Evolutionary conservation across 2,329 filamentous ascomycete species (phyloP), one percentile per base, ranked within the genome.

Genomic region (Colletotrichum higginsianum): DNA sequence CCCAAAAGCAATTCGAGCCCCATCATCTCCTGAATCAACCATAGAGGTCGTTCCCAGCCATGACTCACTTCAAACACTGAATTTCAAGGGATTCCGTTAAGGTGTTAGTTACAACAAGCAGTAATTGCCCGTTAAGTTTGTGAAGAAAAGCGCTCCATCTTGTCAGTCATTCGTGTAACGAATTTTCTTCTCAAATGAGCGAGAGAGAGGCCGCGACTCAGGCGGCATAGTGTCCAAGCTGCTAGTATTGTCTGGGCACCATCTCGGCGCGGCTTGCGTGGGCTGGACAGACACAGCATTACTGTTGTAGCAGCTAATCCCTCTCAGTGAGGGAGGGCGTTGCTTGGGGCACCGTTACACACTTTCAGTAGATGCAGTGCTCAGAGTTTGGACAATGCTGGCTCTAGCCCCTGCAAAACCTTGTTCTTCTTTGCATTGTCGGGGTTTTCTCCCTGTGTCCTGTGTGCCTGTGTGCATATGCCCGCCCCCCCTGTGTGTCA

Each of bases 401-500:
- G 40, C 21, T 18, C 61, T 6, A 35, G 30, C 55, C 50, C 40
- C 55, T 18, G 40, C 55, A 69, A 68, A 72, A 72, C 69, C 63
- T 53, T 72, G 69, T 69, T 40, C 47, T 15, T n/a, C n/a, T 35
- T 26, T 35, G 69, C 47, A 47, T 26, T 72, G 69, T 61, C 60
- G 69, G 69, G 69, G 55, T 64, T 69, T 71, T 71, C 69, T 52
- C 46, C 47, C 53, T 49, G 65, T 62, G 40, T 30, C 6, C 15
- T 16, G 40, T 50, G 46, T 49, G 30, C 26, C n/a, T 40, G 47
- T 9, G 55, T 26, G 40, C 47, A 26, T 67, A 35, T 67, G 69
- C 68, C 15, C 18, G 50, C 30, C 52, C 13, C 38, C 38, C 44
- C 53, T 23, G 35, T 61, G 52, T 71, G 65, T 72, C 65, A 63